phyloP scores from a whole-genome alignment of 345 rosid species.

The Brassica carinata region DNA sequence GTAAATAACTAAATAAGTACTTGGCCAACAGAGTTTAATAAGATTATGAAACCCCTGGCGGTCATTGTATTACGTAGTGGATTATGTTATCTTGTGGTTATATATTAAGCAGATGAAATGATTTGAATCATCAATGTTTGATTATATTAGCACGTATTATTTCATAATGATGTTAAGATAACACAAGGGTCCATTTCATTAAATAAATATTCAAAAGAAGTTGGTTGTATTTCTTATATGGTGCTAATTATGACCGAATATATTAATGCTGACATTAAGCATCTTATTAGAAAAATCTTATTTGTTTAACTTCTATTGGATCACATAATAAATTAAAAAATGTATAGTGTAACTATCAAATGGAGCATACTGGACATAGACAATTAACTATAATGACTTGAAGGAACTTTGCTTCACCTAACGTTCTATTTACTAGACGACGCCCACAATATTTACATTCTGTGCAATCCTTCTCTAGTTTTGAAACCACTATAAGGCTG shows the following conservation, averaged over 20 bases:
- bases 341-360: conserved; percentile 22
- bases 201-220: conserved; percentile 16
- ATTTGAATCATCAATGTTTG: conserved; percentile 35
- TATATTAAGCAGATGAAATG: conserved; percentile 16
- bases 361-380: conserved; percentile 17
- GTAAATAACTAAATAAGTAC: background rate
- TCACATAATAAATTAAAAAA: conserved; percentile 12
- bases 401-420: conserved; percentile 30
- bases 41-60: background rate
- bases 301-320: background rate
- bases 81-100: conserved; percentile 18
- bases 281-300: conserved; percentile 19
- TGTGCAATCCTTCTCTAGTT: conserved; percentile 45
- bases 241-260: conserved; percentile 26
- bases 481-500: conserved; percentile 48
- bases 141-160: background rate
- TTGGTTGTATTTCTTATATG: conserved; percentile 15
- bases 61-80: conserved; percentile 8
- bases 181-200: conserved; percentile 28
- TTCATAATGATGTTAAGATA: conserved; percentile 10
- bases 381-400: conserved; percentile 23
- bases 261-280: conserved; percentile 35
- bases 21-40: background rate
- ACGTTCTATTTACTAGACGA: conserved; percentile 22
- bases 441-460: conserved; percentile 14